phyloP scores from a whole-genome alignment of 495 filamentous ascomycete species.

The Rostrohypoxylon terebratum region DNA sequence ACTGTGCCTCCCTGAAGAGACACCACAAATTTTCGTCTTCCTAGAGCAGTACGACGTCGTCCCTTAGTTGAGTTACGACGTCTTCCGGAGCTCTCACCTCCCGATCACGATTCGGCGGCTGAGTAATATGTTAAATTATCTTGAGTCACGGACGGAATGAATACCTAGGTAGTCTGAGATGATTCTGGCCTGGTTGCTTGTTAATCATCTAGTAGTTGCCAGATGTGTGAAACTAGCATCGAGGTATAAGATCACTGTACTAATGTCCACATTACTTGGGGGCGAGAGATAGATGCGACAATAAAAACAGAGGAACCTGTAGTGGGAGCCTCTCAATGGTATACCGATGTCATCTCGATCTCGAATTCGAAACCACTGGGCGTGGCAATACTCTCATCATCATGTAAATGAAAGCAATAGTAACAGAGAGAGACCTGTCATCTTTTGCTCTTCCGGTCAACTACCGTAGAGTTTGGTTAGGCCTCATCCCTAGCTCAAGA shows the following conservation, averaged over 20 bases:
- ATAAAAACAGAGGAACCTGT: slow-evolving; percentile 20
- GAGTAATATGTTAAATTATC: neutral
- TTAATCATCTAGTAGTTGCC: slow-evolving; percentile 19
- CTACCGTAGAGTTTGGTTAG: too few species aligned
- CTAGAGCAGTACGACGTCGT: neutral
- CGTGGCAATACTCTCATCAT: neutral
- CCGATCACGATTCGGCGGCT: neutral
- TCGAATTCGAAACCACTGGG: neutral
- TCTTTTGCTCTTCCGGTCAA: too few species aligned
- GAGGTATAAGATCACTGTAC: neutral
- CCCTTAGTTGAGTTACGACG: neutral
- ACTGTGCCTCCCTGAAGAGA: slow-evolving; percentile 11
- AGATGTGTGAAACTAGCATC: slow-evolving; percentile 10
- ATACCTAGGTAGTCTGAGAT: slow-evolving; percentile 6
- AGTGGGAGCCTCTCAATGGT: slow-evolving; percentile 3
- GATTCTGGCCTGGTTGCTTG: neutral
- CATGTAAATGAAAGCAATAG: too few species aligned
- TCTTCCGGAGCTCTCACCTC: neutral
- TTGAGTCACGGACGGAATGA: slow-evolving; percentile 20
- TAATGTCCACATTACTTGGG: slow-evolving; percentile 21
- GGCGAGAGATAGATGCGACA: slow-evolving; percentile 11
- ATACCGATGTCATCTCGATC: neutral
- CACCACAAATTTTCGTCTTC: slow-evolving; percentile 1
- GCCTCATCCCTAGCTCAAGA: too few species aligned
- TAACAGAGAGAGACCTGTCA: too few species aligned